Evolutionary conservation across 352 stramenopile species (phyloP).

Genomic region (Pythium coloratum): DNA sequence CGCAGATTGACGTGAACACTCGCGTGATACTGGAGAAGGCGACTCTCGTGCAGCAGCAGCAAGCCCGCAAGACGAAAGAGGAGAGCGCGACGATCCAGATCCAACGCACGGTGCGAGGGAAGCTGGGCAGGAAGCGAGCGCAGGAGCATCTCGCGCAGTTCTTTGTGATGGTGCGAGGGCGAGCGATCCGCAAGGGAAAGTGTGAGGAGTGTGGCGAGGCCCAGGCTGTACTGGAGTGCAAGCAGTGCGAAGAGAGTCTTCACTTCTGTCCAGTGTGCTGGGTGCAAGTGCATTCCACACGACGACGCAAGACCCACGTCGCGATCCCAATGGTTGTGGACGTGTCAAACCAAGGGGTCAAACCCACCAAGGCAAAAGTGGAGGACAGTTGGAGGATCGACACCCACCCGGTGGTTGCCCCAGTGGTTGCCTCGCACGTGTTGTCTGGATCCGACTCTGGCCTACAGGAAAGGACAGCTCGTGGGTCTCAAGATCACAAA

Average conservation of each 20-base stretch:
- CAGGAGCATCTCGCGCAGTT: constrained; percentile 52
- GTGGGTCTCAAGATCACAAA: too few species aligned
- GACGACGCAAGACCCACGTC: constrained; percentile 52
- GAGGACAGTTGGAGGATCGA: neutral
- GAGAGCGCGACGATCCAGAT: constrained; percentile 43
- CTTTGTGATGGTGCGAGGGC: constrained; percentile 70
- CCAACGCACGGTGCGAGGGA: constrained; percentile 52
- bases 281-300: constrained; percentile 69
- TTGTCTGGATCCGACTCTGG: too few species aligned
- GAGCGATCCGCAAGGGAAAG: constrained; percentile 61
- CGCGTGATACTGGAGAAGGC: constrained; percentile 39
- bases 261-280: constrained; percentile 78
- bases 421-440: neutral
- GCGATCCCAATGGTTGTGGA: constrained; percentile 54
- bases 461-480: too few species aligned
- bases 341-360: neutral
- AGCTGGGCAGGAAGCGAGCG: constrained; percentile 38
- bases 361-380: neutral
- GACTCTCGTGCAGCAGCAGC: constrained; percentile 29
- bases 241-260: constrained; percentile 61
- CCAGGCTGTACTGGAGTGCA: constrained; percentile 61
- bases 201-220: constrained; percentile 77
- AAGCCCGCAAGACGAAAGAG: constrained; percentile 38
- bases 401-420: neutral
- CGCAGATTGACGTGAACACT: constrained; percentile 60